Evolutionary conservation across 2,329 filamentous ascomycete species (phyloP).

Genomic region (Beauveria sp.): DNA sequence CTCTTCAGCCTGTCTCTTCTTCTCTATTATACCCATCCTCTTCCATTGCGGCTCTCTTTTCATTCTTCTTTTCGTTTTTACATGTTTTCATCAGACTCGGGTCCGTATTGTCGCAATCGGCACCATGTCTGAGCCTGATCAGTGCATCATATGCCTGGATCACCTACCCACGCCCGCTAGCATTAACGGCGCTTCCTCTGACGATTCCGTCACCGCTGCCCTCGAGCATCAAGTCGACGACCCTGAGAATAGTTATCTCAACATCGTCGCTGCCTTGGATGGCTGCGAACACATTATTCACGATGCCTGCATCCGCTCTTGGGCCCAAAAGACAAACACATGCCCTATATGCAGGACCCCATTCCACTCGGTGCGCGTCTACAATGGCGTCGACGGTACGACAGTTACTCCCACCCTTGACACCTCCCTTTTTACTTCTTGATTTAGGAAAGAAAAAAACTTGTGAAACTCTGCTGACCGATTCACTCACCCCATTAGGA

Average conservation of each 20-base stretch:
- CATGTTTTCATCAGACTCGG: slow-evolving; percentile 38
- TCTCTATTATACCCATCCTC: slow-evolving; percentile 10
- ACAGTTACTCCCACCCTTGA: slow-evolving; percentile 13
- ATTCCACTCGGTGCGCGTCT: slow-evolving; percentile 86
- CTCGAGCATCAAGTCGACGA: slow-evolving; percentile 12
- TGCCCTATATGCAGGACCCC: slow-evolving; percentile 92
- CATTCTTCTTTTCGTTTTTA: slow-evolving; percentile 27
- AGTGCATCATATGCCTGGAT: slow-evolving; percentile 65
- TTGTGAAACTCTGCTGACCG: neutral
- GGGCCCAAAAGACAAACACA: slow-evolving; percentile 95
- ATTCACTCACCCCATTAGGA: slow-evolving; percentile 31
- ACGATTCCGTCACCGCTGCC: slow-evolving; percentile 18
- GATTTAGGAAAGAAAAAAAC: no score
- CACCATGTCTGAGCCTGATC: slow-evolving; percentile 49
- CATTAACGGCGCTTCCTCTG: slow-evolving; percentile 18
- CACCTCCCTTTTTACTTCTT: neutral
- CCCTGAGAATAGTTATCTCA: slow-evolving; percentile 28
- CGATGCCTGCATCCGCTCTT: slow-evolving; percentile 84
- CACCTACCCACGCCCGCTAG: slow-evolving; percentile 36
- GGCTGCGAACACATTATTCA: slow-evolving; percentile 90
- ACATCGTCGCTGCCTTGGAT: slow-evolving; percentile 51
- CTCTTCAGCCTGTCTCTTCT: slow-evolving; percentile 7
- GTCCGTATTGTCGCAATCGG: slow-evolving; percentile 31
- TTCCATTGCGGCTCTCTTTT: slow-evolving; percentile 6
- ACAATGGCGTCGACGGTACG: slow-evolving; percentile 72